Conservation (phyloP, 805 yeast species). For the Groenewaldozyma salmanticensis region DNA sequence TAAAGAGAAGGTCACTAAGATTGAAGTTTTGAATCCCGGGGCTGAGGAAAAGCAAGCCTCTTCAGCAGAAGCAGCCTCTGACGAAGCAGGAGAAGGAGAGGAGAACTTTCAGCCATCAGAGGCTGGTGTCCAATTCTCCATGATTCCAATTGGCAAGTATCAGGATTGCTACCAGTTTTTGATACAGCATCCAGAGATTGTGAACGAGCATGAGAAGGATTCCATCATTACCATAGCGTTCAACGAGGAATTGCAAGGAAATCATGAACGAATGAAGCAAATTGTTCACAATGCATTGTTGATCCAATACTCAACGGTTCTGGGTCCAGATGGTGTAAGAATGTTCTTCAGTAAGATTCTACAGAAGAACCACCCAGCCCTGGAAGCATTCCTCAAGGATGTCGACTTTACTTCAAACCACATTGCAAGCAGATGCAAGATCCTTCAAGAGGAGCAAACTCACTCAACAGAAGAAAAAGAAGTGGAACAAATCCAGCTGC, state of each 20-base stretch:
- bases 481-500: slow-evolving; percentile 80
- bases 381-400: slow-evolving; percentile 59
- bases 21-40: slow-evolving; percentile 29
- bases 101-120: slow-evolving; percentile 35
- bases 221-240: slow-evolving; percentile 89
- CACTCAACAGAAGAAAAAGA: slow-evolving; percentile 36
- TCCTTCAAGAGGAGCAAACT: slow-evolving; percentile 46
- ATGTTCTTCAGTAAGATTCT: slow-evolving; percentile 59
- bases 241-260: slow-evolving; percentile 62
- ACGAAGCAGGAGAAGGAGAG: slow-evolving; percentile 13
- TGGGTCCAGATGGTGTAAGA: slow-evolving; percentile 43
- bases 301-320: slow-evolving; percentile 53
- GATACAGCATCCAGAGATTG: slow-evolving; percentile 49
- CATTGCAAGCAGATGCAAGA: slow-evolving; percentile 62
- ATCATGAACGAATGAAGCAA: slow-evolving; percentile 44
- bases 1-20: slow-evolving; percentile 6
- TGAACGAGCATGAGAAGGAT: slow-evolving; percentile 80
- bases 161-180: slow-evolving; percentile 43
- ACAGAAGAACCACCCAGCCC: slow-evolving; percentile 49
- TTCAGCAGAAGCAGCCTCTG: slow-evolving; percentile 7
- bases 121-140: slow-evolving; percentile 57
- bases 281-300: slow-evolving; percentile 74
- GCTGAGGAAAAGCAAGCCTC: slow-evolving; percentile 9
- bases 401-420: slow-evolving; percentile 67
- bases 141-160: slow-evolving; percentile 41